Evolutionary conservation across 2,329 filamentous ascomycete species (phyloP), one percentile per base, ranked within the genome.

Genomic region (Clarireedia monteithiana): DNA sequence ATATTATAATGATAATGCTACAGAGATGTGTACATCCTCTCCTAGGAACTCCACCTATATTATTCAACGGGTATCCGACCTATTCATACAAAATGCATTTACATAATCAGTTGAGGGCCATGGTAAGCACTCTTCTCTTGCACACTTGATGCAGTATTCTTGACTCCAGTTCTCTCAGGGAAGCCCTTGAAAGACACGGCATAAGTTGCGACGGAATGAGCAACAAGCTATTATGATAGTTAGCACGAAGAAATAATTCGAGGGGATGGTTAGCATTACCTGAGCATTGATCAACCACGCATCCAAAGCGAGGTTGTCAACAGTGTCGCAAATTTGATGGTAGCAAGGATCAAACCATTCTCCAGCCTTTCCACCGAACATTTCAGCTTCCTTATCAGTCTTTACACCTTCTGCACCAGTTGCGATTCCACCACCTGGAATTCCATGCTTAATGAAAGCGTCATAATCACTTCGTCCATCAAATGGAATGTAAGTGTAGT

Each of bases 401-500:
- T 91, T 91, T 72, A 88, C 69, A 12, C 80, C 85, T 70, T 91
- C 88, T 1, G 88, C 88, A 40, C 88, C 88, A 2, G 88, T 90
- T 54, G 87, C 86, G 59, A 91, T 82, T 30, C 88, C 88, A 24
- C 88, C 87, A 1, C 82, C 82, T 0, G 88, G 85, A 44, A 91
- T 89, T 3, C 85, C 85, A 55, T 81, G 77, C 38, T 81, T 77
- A 64, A 91, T 85, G 73, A 92, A 91, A 1, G 82, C 85, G 50
- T 84, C 86, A 64, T 92, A 92, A 70, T 94, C 89, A 60, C 84
- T 89, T 57, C 88, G 83, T 6, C 88, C 88, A 63, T 90, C 85
- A 62, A 94, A 92, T 2, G 82, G 80, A 27, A 88, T 88, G 57
- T 86, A 82, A 0, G 82, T 86, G 67, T 84, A 85, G 70, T 84